These are phyloP conservation scores for Clarkia xantiana DNA, from an alignment of 345 rosid genomes.

Conservation along the genomic window DNA sequence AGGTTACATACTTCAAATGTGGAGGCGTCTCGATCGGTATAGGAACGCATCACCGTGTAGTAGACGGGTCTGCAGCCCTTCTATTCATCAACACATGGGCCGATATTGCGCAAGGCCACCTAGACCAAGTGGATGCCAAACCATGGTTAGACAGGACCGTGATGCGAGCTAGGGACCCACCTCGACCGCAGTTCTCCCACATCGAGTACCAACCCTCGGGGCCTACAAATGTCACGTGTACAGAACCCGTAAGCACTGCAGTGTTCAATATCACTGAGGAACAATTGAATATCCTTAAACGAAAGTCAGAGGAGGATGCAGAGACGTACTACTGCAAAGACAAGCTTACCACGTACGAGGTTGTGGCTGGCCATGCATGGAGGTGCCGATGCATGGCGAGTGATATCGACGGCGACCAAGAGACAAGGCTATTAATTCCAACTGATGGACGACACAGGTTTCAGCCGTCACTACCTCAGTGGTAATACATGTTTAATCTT, in stretches of 20 bases:
- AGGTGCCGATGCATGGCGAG: conserved; percentile 60
- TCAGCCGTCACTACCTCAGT: conserved; percentile 63
- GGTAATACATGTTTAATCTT: too few relatives aligned
- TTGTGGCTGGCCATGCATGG: conserved; percentile 96
- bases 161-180: conserved; percentile 81
- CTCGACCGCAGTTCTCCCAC: conserved; percentile 57
- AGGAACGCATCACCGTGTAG: conserved; percentile 90
- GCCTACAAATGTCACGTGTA: conserved; percentile 17
- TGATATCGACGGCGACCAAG: conserved; percentile 53
- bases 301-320: conserved; percentile 64
- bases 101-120: conserved; percentile 83
- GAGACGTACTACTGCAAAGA: conserved; percentile 44
- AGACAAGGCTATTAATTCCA: conserved; percentile 63
- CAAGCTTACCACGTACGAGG: conserved; percentile 37
- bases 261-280: conserved; percentile 58
- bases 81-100: conserved; percentile 92
- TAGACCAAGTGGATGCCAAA: conserved; percentile 23
- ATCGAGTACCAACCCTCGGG: conserved; percentile 88
- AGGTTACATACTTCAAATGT: conserved; percentile 84
- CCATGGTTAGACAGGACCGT: conserved; percentile 80
- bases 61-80: conserved; percentile 89
- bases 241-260: conserved; percentile 35
- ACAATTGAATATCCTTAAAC: conserved; percentile 57
- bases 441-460: conserved; percentile 79
- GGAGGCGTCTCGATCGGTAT: conserved; percentile 93